A percentile compares a stretch with the other conserved stretches of the same genome.
These are phyloP conservation scores for Colletotrichum caudatum DNA, from an alignment of 2,329 filamentous ascomycete genomes.

Conservation along the genomic window DNA sequence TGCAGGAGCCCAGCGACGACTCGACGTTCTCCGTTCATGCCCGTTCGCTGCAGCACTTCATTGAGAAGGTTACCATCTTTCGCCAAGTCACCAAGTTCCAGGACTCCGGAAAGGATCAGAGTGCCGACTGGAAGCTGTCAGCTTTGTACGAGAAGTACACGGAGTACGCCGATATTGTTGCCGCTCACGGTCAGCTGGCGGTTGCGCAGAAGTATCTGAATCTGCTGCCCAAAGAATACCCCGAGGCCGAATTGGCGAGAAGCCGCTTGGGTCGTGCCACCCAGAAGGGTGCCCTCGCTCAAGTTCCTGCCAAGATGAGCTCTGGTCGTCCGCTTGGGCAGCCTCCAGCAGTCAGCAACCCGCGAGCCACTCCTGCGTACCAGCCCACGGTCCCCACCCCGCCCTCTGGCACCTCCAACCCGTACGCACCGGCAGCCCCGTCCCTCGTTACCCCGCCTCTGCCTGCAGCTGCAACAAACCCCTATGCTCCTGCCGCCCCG, in stretches of 20 bases:
- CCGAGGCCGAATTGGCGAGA: conserved; percentile 87
- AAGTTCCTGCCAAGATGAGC: conserved; percentile 52
- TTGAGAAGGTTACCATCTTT: conserved; percentile 98
- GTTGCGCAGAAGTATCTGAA: conserved; percentile 93
- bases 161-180: conserved; percentile 96
- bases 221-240: conserved; percentile 84
- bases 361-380: conserved; percentile 19
- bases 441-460: conserved; percentile 52
- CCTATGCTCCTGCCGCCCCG: conserved; percentile 48
- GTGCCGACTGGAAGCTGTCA: conserved; percentile 88
- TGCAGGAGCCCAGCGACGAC: conserved; percentile 77
- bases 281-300: conserved; percentile 59
- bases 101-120: conserved; percentile 78
- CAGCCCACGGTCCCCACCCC: conserved; percentile 24
- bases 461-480: conserved; percentile 48
- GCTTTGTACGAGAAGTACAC: conserved; percentile 94
- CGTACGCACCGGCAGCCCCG: conserved; percentile 46
- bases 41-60: conserved; percentile 88
- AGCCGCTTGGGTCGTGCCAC: conserved; percentile 88
- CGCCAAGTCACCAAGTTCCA: conserved; percentile 92
- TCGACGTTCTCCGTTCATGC: conserved; percentile 94
- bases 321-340: conserved; percentile 43
- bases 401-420: conserved; percentile 26
- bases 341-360: conserved; percentile 38
- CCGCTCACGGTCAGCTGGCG: conserved; percentile 86